Conservation (phyloP, 1,284 basidiomycete species). For the Lentinus polychrous region DNA sequence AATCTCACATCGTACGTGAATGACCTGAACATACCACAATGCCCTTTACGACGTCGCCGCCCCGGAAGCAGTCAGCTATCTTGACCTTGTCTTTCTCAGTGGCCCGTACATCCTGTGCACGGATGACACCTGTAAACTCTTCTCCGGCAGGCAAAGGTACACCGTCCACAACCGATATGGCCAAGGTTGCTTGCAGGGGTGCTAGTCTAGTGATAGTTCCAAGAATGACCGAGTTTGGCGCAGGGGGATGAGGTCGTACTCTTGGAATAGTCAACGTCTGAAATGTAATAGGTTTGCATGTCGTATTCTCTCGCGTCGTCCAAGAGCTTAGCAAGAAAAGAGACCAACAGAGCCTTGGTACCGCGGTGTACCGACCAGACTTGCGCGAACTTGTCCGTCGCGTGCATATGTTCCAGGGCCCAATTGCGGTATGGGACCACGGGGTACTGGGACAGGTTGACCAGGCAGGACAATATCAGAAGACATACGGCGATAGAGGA, state of each 20-base stretch:
- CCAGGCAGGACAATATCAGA: slow-evolving; percentile 67
- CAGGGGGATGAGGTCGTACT: slow-evolving; percentile 59
- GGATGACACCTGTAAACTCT: slow-evolving; percentile 90
- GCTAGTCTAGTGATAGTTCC: slow-evolving; percentile 83
- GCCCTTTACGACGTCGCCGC: slow-evolving; percentile 93
- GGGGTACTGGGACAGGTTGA: slow-evolving; percentile 65
- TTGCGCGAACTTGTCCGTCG: slow-evolving; percentile 64
- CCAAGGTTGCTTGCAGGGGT: slow-evolving; percentile 80
- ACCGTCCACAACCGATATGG: slow-evolving; percentile 87
- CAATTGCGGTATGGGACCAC: slow-evolving; percentile 51
- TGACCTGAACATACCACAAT: slow-evolving; percentile 63
- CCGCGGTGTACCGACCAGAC: slow-evolving; percentile 60
- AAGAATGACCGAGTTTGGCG: slow-evolving; percentile 67
- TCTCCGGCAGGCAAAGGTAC: slow-evolving; percentile 85
- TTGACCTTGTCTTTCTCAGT: slow-evolving; percentile 93
- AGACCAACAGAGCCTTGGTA: slow-evolving; percentile 64
- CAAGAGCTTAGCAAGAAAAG: slow-evolving; percentile 18
- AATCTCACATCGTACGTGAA: neutral
- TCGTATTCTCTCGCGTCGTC: slow-evolving; percentile 17
- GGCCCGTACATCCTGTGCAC: slow-evolving; percentile 85
- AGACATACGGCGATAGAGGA: slow-evolving; percentile 23
- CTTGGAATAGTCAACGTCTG: slow-evolving; percentile 56
- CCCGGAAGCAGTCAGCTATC: slow-evolving; percentile 91
- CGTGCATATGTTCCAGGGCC: slow-evolving; percentile 68
- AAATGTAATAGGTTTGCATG: slow-evolving; percentile 14